phyloP scores from a whole-genome alignment of 2,329 filamentous ascomycete genomes.

The Zarea fungicola region DNA sequence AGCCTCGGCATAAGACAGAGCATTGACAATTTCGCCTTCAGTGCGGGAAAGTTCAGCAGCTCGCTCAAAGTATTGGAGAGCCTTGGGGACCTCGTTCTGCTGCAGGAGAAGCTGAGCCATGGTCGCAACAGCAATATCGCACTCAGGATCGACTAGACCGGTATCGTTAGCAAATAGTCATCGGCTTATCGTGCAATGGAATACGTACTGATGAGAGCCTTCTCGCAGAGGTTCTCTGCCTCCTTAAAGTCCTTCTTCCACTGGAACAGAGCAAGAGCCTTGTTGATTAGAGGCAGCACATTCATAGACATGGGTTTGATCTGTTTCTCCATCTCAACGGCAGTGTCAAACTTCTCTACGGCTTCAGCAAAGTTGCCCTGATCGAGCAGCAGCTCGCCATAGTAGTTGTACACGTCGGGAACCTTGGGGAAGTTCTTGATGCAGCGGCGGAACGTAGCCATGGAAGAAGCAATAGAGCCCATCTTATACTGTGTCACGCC shows the following conservation, averaged over 20 bases:
- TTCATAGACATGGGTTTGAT: conserved; percentile 95
- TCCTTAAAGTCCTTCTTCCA: conserved; percentile 96
- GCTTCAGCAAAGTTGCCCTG: conserved; percentile 94
- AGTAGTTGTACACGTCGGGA: conserved; percentile 99
- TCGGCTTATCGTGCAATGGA: too few species aligned
- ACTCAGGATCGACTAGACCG: conserved; percentile 92
- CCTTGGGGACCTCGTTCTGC: conserved; percentile 94
- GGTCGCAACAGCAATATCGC: conserved; percentile 95
- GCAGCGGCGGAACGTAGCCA: conserved; percentile 95
- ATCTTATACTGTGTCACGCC: conserved; percentile 99
- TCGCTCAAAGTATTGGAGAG: conserved; percentile 93
- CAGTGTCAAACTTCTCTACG: conserved; percentile 95
- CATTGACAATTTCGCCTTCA: conserved; percentile 93
- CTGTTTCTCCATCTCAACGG: conserved; percentile 98
- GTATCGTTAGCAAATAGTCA: conserved; percentile 35
- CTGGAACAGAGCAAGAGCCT: conserved; percentile 93
- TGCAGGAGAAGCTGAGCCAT: conserved; percentile 97
- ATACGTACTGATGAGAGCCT: conserved; percentile 89
- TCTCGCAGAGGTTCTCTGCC: conserved; percentile 93
- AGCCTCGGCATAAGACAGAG: conserved; percentile 92
- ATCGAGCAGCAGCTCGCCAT: conserved; percentile 92
- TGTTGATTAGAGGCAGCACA: conserved; percentile 95
- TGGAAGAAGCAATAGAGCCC: conserved; percentile 94
- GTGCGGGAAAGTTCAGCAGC: conserved; percentile 92
- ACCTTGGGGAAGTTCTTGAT: conserved; percentile 98